Base-by-base conservation (phyloP, 2,329 filamentous ascomycete species). In the Colletotrichum musicola region DNA sequence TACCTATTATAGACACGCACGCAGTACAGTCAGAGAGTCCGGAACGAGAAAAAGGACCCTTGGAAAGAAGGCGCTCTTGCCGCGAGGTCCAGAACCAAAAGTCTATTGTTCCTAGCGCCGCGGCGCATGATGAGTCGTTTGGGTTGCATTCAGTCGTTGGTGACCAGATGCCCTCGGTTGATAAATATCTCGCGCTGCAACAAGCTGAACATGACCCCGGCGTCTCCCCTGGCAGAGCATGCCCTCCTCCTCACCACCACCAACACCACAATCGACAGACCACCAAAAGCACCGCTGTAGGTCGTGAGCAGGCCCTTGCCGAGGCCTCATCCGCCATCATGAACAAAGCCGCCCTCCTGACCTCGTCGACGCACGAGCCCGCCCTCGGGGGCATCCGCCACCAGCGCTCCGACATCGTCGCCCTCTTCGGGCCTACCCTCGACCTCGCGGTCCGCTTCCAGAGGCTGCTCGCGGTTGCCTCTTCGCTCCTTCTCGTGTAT, bases 291-390 rank as follows among this genome's bases (percentile, higher is more conserved):
- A 40, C 66, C 55, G 55, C 27, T 18, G 38, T 61, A 61, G 62
- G 55, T 69, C 62, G 66, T 65, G 54, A 61, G 4, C 55, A 61
- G 30, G 44, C 56, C 62, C 62, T 66, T 61, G 66, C 44, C 40
- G 66, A 69, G 55, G 66, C 66, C 56, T 69, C 66, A 12, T 49
- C 64, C 50, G 63, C 53, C 64, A 68, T 69, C 69, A 78, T 81
- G 79, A 78, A 79, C 71, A 78, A 80, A 68, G 74, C 79, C 68
- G 75, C 74, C 59, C 75, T 83, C 72, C 76, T 83, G 63, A 77
- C 81, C 50, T 75, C 79, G 70, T 78, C 81, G 55, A 78, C 72
- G 53, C 77, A 78, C 74, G 77, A 80, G 72, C 76, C 78, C 3
- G 70, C 71, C 9, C 74, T 74, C 27, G 72, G 22, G 22, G 22